Evolutionary conservation across 2,329 filamentous ascomycete genomes (phyloP), one percentile per base, ranked within the genome.

Genomic region (Colletotrichum tropicale): DNA sequence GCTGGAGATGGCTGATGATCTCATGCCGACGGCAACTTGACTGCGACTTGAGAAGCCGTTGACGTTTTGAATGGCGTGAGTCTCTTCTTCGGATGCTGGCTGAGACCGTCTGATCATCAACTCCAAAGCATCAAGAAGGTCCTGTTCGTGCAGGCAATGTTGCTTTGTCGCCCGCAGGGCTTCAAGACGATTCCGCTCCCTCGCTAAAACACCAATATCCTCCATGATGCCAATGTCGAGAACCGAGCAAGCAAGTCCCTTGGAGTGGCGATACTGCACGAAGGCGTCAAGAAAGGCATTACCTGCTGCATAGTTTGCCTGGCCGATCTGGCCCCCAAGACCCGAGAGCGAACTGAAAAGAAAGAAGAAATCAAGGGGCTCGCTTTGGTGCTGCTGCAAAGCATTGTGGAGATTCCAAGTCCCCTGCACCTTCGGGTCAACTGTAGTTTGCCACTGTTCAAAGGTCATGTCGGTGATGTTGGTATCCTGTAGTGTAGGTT

Each of bases 351-450:
- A 88, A 10, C 79, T 81, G 56, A 82, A 79, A 26, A 84, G 74
- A 26, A 83, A 73, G 66, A 88, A 86, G 78, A 88, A 86, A 69
- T 85, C 83, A 2, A 86, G 79, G 26, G 9, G 62, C 13, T 70
- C 70, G 10, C 34, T 36, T 28, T 74, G 67, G 8, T 65, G 8
- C 26, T 73, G 43, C 1, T 72, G 43, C 1, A 84, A 77, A 58
- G 76, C n/a, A 30, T 82, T 66, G 76, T 88, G 84, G 8, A 89
- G 79, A 69, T 89, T 89, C 83, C 82, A 85, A 6, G 85, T 86
- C 7, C 86, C 87, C 12, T 81, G 69, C 2, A 86, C 82, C 78
- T 89, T 89, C 6, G 86, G 85, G 3, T 76, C 76, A 4, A 86
- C 78, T 4, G 83, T 79, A 2, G 78, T 76, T 6, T 80, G 75